These are phyloP conservation scores for Serendipita indica DNA, from an alignment of 768 basidiomycete genomes.

Conservation along the genomic window DNA sequence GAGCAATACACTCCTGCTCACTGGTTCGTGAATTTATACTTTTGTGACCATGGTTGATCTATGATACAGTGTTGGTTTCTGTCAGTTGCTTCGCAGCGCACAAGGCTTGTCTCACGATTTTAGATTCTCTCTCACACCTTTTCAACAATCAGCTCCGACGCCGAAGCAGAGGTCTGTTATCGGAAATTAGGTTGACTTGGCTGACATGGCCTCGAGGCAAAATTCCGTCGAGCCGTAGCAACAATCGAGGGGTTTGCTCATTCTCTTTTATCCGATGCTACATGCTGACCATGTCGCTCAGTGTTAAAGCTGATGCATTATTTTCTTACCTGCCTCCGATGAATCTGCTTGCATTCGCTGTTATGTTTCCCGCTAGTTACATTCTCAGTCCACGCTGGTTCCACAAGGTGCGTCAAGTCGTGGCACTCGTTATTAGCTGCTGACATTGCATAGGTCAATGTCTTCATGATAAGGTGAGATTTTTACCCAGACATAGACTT, in stretches of 20 bases:
- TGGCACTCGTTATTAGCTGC: slow-evolving; percentile 17
- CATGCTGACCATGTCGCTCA: slow-evolving; percentile 17
- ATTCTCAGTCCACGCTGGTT: slow-evolving; percentile 91
- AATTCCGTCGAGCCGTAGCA: slow-evolving; percentile 87
- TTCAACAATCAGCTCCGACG: slow-evolving; percentile 83
- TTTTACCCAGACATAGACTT: slow-evolving; percentile 5
- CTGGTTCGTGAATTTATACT: slow-evolving; percentile 35
- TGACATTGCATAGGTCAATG: slow-evolving; percentile 49
- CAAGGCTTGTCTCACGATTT: slow-evolving; percentile 17
- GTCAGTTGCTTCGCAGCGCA: slow-evolving; percentile 35
- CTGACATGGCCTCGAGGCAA: slow-evolving; percentile 38
- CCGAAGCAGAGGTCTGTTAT: slow-evolving; percentile 61
- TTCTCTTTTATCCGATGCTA: not conserved
- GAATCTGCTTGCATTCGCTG: slow-evolving; percentile 71
- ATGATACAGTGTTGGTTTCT: slow-evolving; percentile 51
- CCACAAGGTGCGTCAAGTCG: slow-evolving; percentile 54
- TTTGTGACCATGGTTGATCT: no score
- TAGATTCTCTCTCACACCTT: slow-evolving; percentile 94
- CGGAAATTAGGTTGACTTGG: not conserved
- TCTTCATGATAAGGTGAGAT: slow-evolving; percentile 64
- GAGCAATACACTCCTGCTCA: slow-evolving; percentile 83
- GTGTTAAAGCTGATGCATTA: slow-evolving; percentile 78
- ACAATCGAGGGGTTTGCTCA: slow-evolving; percentile 74
- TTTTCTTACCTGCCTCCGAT: slow-evolving; percentile 81
- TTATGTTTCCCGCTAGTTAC: slow-evolving; percentile 80